These are phyloP conservation scores for Globisporangium megalacanthum DNA, from an alignment of 352 stramenopile genomes.

Conservation along the genomic window DNA sequence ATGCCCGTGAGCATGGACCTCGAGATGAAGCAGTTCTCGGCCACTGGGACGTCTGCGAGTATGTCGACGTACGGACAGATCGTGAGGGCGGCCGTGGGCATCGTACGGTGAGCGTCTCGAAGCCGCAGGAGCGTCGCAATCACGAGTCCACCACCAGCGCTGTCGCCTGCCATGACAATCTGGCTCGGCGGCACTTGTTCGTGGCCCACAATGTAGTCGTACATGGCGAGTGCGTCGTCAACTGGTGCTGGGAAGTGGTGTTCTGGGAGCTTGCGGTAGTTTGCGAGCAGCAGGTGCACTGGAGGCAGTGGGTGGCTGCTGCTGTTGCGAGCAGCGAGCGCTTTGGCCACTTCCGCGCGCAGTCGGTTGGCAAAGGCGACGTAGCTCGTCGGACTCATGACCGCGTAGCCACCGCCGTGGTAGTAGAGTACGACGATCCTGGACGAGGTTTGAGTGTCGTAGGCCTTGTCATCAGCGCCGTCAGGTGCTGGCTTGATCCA, in stretches of 20 bases:
- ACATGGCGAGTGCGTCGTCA: conserved; percentile 29
- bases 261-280: conserved; percentile 38
- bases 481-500: conserved; percentile 24
- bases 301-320: background rate
- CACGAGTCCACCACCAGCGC: conserved; percentile 29
- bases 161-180: conserved; percentile 37
- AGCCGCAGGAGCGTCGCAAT: conserved; percentile 34
- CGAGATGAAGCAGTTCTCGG: conserved; percentile 23
- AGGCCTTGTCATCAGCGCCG: background rate
- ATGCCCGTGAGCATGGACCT: conserved; percentile 8
- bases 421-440: conserved; percentile 40
- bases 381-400: conserved; percentile 38
- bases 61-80: conserved; percentile 42
- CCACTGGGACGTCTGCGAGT: conserved; percentile 6
- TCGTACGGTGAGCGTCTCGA: conserved; percentile 14
- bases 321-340: conserved; percentile 1
- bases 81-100: conserved; percentile 26
- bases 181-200: conserved; percentile 21
- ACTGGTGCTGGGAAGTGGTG: conserved; percentile 26
- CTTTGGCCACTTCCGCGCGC: conserved; percentile 14
- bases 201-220: conserved; percentile 37
- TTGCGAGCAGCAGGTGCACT: conserved; percentile 34
- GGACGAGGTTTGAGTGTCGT: background rate
- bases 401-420: conserved; percentile 44
- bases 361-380: conserved; percentile 24